Evolutionary conservation across 2,329 filamentous ascomycete species (phyloP), one percentile per base, ranked within the genome.

Genomic region (Ophiostoma sp.): DNA sequence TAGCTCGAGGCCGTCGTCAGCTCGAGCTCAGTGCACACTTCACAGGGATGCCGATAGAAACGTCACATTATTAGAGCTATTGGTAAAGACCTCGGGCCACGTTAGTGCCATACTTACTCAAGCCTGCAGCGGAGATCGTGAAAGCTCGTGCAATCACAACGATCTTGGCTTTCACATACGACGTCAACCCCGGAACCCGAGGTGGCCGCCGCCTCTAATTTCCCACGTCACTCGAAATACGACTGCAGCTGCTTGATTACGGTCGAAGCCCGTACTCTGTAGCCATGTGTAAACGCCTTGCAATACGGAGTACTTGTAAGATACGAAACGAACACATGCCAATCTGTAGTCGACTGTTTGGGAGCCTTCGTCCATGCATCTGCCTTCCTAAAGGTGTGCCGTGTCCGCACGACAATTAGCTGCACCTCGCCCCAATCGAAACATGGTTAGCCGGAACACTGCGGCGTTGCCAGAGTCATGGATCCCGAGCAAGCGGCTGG

Each of bases 201-300:
- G 36, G 11, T 40, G 55, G 55, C 55, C 55, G 55, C 36, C 5
- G 55, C 40, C 27, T n/a, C 27, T 18, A 60, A 40, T 60, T 60
- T 40, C 55, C 55, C 55, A 60, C 55, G 27, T 60, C 55, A 60
- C 55, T 60, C 55, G 55, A 60, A 38, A 60, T 60, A 60, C 27
- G 16, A 60, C 55, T 3, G 11, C 55, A 40, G 27, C n/a, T 18
- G 49, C 49, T 18, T 5, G 45, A 55, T 5, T 55, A 52, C n/a
- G 6, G 49, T 9, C n/a, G 47, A 52, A 27, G 27, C 27, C 27
- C 27, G 27, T 45, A n/a, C 45, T 47, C 45, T 47, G 45, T 45
- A 4, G 14, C 42, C 3, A 3, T 16, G 5, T 52, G 7, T 49
- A n/a, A 16, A 16, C 3, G 2, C 45, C 16, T 14, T 49, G 16